Percentiles rank a stretch among this genome's conserved stretches.
Conservation (phyloP, 352 stramenopile genomes). For the Globisporangium cylindrosporum region DNA sequence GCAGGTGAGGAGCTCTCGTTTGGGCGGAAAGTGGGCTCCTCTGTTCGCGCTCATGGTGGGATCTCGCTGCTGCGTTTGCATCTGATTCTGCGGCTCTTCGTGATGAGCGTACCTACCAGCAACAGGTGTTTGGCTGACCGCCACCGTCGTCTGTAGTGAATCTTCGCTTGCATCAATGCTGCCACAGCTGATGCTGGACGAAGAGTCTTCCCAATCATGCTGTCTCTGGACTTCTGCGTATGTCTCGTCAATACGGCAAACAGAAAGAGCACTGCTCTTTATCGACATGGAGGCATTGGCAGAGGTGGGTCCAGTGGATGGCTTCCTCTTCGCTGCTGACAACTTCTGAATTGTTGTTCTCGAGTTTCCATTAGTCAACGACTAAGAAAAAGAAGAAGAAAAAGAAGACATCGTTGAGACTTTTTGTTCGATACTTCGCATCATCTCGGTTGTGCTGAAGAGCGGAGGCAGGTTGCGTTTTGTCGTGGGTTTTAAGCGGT, state of each 20-base stretch:
- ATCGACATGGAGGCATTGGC: not conserved
- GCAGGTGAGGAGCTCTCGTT: not conserved
- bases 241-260: not conserved
- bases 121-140: not conserved
- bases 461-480: constrained; percentile 20
- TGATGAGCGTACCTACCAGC: not conserved
- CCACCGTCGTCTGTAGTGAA: not conserved
- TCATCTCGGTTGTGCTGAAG: constrained; percentile 14
- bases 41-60: not conserved
- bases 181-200: not conserved
- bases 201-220: not conserved
- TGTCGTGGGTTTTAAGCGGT: constrained; percentile 16
- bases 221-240: not conserved
- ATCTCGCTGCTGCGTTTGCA: not conserved
- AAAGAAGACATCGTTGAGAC: not conserved
- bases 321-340: constrained; percentile 3
- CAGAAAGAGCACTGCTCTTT: not conserved
- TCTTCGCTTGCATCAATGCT: not conserved
- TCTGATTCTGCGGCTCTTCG: not conserved
- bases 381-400: not conserved
- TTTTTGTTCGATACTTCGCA: no score
- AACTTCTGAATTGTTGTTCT: constrained; percentile 5
- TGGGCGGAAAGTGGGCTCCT: not conserved
- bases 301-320: not conserved
- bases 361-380: not conserved